Evolutionary conservation across 2,329 filamentous ascomycete species (phyloP), one percentile per base, ranked within the genome.

Genomic region (Colletotrichum abscissum): DNA sequence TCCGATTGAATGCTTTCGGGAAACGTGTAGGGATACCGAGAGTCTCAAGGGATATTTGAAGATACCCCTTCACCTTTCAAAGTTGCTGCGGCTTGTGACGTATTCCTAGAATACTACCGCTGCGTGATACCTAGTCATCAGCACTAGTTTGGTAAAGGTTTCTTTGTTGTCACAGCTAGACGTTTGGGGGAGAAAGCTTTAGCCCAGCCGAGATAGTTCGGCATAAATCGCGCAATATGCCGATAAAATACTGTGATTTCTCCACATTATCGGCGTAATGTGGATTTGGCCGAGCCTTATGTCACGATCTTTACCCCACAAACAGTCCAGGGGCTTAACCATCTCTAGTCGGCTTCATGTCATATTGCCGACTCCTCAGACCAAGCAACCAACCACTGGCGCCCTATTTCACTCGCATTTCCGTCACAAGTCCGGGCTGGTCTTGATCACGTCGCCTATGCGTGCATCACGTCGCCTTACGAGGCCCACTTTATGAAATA

Each of bases 401-500:
- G 38, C 16, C 19, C n/a, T 54, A 22, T 67, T 26, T 65, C 30
- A 38, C n/a, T 42, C 22, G 22, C 26, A 33, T 46, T 42, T n/a
- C 35, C 46, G 38, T 64, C 19, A 26, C 55, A 46, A 24, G 16
- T 9, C 58, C 65, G 65, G 58, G 9, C 52, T 58, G 69, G 58
- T 19, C 42, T 69, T 9, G n/a, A 38, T 35, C 54, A 46, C 55
- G 30, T n/a, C 55, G 56, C 33, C 28, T 62, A 30, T 14, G 38
- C 38, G 38, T 42, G 14, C 38, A 38, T 35, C 54, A 46, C 55
- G 30, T n/a, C 55, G 55, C 33, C 28, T 49, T 57, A 24, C 46
- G 3, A 22, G 67, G 55, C 35, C 70, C 70, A 73, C 70, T 65
- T 24, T 30, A 49, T 67, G 35, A 65, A 35, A 57, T 28, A 19